Evolutionary conservation across 257 asterid species (phyloP).

Genomic region (Ilex aquifolium): DNA sequence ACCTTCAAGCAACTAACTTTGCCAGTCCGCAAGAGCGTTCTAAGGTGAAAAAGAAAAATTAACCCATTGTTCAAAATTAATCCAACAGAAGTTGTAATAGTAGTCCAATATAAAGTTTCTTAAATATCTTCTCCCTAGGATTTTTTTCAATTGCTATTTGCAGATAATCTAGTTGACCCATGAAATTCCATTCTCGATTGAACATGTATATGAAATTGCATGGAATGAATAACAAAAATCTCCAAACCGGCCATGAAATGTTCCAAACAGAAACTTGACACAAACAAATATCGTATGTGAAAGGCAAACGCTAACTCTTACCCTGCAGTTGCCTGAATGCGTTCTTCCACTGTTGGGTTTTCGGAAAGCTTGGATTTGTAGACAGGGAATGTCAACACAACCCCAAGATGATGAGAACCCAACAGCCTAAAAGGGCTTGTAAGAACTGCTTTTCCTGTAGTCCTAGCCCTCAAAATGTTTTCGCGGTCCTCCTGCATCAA

Average conservation of each 20-base stretch:
- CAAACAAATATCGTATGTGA: neutral
- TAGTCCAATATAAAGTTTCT: no score
- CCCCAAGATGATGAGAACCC: conserved; percentile 80
- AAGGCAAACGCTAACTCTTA: conserved; percentile 24
- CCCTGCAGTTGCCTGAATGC: conserved; percentile 83
- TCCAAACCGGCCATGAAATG: neutral
- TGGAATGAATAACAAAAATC: no score
- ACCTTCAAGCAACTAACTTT: no score
- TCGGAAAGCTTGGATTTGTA: conserved; percentile 60
- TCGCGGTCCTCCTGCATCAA: conserved; percentile 83
- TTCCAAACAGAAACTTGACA: neutral
- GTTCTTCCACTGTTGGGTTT: conserved; percentile 59
- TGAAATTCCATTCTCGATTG: no score
- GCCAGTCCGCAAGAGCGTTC: no score
- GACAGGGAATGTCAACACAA: conserved; percentile 89
- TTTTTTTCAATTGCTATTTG: no score
- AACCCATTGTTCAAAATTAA: no score
- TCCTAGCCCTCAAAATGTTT: conserved; percentile 80
- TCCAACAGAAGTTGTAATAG: no score
- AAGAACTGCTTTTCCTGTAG: conserved; percentile 91
- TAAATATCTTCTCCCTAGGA: no score
- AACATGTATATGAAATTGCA: no score
- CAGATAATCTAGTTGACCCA: no score
- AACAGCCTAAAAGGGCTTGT: conserved; percentile 84
- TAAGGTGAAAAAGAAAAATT: no score